A percentile compares a stretch with the other conserved stretches of the same genome.
Evolutionary conservation across 1,284 basidiomycete species (phyloP).

Genomic region (Tilletia indica): DNA sequence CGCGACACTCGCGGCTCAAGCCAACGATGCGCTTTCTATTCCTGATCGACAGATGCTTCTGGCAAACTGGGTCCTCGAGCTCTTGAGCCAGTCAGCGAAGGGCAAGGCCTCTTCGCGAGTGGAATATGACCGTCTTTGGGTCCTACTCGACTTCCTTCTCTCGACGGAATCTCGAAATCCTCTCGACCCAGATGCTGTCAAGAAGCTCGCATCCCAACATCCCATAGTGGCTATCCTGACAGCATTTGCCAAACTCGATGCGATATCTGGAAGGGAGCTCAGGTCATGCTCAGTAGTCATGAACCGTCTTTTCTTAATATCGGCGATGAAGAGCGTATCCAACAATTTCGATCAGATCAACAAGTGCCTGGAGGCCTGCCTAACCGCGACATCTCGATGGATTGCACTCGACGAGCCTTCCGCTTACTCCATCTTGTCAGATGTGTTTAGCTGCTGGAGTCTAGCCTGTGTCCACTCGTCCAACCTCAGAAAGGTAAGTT

Average conservation of each 20-base stretch:
- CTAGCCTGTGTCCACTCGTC: conserved; percentile 7
- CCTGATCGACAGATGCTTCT: not conserved
- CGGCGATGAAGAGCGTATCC: conserved; percentile 1
- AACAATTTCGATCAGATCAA: conserved; percentile 17
- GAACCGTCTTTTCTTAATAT: not conserved
- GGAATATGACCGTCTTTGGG: not conserved
- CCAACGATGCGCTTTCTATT: not conserved
- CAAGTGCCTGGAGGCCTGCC: conserved; percentile 10
- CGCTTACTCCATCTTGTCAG: not conserved
- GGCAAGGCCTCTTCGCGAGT: not conserved
- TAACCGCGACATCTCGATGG: not conserved
- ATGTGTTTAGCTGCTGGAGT: not conserved
- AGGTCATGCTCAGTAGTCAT: not conserved
- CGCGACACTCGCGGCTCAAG: not conserved
- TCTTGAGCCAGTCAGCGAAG: not conserved
- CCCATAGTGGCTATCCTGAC: conserved; percentile 1
- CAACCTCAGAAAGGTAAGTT: conserved; percentile 5
- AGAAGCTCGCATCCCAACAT: conserved; percentile 3
- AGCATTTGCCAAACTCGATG: not conserved
- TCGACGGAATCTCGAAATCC: not conserved
- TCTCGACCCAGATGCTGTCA: not conserved
- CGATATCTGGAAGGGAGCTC: not conserved
- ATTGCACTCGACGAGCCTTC: not conserved
- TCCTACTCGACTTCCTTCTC: not conserved
- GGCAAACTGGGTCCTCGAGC: not conserved